Conservation (phyloP, 2,329 filamentous ascomycete genomes). For the Monosporascus sp. region DNA sequence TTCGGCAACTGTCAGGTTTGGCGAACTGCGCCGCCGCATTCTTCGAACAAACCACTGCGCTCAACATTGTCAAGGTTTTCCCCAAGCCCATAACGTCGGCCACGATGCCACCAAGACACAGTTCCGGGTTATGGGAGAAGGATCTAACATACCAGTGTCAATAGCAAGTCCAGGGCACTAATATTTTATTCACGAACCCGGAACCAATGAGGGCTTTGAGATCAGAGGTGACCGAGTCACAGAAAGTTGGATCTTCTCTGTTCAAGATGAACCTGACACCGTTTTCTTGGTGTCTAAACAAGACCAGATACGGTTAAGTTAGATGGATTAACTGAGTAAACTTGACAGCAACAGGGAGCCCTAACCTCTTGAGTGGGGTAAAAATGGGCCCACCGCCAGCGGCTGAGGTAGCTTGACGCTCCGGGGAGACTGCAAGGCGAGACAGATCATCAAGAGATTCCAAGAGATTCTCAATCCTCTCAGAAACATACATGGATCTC, state of each 20-base stretch:
- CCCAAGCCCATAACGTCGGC: slow-evolving; percentile 2
- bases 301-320: not conserved
- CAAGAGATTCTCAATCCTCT: not conserved
- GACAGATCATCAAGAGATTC: not conserved
- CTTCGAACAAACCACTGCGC: not conserved
- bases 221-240: not conserved
- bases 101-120: not conserved
- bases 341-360: not conserved
- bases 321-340: not conserved
- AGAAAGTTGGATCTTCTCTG: not conserved
- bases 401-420: not conserved
- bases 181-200: too few relatives aligned
- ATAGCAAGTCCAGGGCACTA: too few relatives aligned
- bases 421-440: not conserved
- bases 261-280: slow-evolving; percentile 1
- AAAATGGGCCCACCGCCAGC: not conserved
- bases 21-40: not conserved
- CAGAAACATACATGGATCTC: not conserved
- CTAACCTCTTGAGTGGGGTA: not conserved
- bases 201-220: not conserved
- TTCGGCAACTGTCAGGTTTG: too few relatives aligned
- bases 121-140: not conserved
- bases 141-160: too few relatives aligned
- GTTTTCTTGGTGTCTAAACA: slow-evolving; percentile 1
- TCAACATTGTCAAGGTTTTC: slow-evolving; percentile 1